Evolutionary conservation across 2,329 filamentous ascomycete genomes (phyloP), one percentile per base, ranked within the genome.

Genomic region (Gremmenia infestans): DNA sequence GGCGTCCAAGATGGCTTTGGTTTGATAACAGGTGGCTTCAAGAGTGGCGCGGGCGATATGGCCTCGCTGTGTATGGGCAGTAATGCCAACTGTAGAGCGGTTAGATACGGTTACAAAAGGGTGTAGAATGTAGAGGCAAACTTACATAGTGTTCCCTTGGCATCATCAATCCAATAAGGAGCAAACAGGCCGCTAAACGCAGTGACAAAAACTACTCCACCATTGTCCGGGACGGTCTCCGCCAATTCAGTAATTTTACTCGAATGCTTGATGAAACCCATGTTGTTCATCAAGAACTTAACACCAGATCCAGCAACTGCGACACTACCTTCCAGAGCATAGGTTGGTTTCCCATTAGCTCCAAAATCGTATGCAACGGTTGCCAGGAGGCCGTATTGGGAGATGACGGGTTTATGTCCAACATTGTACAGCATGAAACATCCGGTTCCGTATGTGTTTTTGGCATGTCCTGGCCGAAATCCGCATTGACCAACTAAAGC

Each of bases 391-490:
- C 89, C 89, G 68, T 92, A 87, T 28, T 77, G 83, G 0, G 89
- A 93, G 56, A 92, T 85, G 54, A 92, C 88, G 4, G 89, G 89
- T 73, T 89, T 87, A 23, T 85, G 78, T 23, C 89, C 89, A 14
- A 91, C 86, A 67, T 94, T 92, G 74, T 91, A 92, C 6, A 93
- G 81, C 62, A 93, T 73, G 76, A 94, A 94, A 71, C 89, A 92
- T 22, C 89, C 89, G 0, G 89, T 93, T 42, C 89, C 89, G 69
- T 93, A 93, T 0, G 89, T 93, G 71, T 93, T 93, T 77, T 93
- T 93, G 50, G 89, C 89, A 54, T 81, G 78, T 54, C 89, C 89
- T 8, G 88, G 85, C 2, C 78, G 80, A 71, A 93, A 93, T 2
- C 85, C 88, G 69, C 87, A 87, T 68, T 91, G 88, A 23, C 89